phyloP scores from a whole-genome alignment of 2,329 filamentous ascomycete species.

The Fusarium piperis region DNA sequence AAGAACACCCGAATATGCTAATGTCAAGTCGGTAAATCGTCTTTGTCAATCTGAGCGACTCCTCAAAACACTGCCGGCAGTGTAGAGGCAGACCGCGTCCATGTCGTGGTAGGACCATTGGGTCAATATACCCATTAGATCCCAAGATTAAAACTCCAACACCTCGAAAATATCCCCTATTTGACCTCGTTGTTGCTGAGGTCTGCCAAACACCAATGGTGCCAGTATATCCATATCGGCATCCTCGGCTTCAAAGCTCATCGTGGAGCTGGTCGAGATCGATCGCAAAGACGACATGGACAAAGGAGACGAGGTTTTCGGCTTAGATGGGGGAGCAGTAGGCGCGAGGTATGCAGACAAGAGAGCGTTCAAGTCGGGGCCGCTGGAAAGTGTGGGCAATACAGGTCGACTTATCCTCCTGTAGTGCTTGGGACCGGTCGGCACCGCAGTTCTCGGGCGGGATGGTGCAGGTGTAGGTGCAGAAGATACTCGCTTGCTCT shows the following conservation, averaged over 20 bases:
- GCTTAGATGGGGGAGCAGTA: conserved; percentile 5
- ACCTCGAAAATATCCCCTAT: conserved; percentile 38
- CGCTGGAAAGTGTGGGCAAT: conserved; percentile 22
- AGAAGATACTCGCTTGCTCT: conserved; percentile 29
- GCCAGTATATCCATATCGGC: conserved; percentile 22
- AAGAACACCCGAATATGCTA: neutral
- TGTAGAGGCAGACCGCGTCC: neutral
- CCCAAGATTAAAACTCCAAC: conserved; percentile 18
- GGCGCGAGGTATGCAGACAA: conserved; percentile 34
- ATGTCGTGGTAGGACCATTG: neutral
- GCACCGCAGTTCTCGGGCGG: conserved; percentile 27
- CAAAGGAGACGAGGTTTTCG: conserved; percentile 23
- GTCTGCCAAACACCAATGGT: conserved; percentile 32
- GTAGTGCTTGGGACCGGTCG: conserved; percentile 27
- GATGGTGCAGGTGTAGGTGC: conserved; percentile 10
- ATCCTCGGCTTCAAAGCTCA: conserved; percentile 34
- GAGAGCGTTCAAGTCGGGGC: conserved; percentile 29
- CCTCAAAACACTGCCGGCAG: neutral
- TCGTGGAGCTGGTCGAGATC: conserved; percentile 32
- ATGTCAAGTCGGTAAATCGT: neutral
- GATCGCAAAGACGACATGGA: conserved; percentile 23
- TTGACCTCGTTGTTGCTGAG: conserved; percentile 21
- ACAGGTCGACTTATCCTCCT: conserved; percentile 37
- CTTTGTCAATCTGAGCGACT: neutral
- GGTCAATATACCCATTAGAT: neutral